Evolutionary conservation across 2,329 filamentous ascomycete genomes (phyloP), one percentile per base, ranked within the genome.

Genomic region (Phoma sp.): DNA sequence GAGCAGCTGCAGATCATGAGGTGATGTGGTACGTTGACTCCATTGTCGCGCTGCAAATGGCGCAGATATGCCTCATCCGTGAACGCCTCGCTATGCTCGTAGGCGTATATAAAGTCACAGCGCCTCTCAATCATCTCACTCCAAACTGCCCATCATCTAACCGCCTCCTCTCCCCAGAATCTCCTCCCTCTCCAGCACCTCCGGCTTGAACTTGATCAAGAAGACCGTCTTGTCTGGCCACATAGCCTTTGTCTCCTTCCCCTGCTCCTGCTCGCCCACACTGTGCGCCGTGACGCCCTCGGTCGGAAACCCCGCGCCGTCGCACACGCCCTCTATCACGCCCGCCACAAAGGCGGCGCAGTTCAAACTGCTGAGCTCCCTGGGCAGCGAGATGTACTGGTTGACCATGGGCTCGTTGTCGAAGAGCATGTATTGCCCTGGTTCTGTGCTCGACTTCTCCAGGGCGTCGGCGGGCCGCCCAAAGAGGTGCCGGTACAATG

Each of bases 371-470:
- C 85, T 92, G 91, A 99, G 96, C 78, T 99, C 95, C 70, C 89
- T 89, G 15, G 95, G 95, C 48, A 98, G 89, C 68, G 88, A 92
- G 72, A 99, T 90, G 79, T 95, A 98, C 60, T 89, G 88, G 77
- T 97, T 98, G 35, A 98, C 94, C 45, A 98, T 83, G 21, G 95
- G 95, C 74, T 98, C 95, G 78, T 99, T 98, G 79, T 99, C 95
- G 68, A 93, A 91, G 68, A 99, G 95, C 94, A 99, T 98, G 82
- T 98, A 99, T 80, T 98, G 94, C 67, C 95, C 92, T 8, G 91
- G 88, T 47, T 92, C 94, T 48, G 88, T 85, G 8, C 90, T 88
- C 55, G 88, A 91, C 78, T 95, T 93, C 79, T 99, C 95, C 55
- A 99, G 87, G 17, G 92, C 90, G 78, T 98, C 94, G 25, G 95